Evolutionary conservation across 2,329 filamentous ascomycete species (phyloP), one percentile per base, ranked within the genome.

Genomic region (Exophiala sp.): DNA sequence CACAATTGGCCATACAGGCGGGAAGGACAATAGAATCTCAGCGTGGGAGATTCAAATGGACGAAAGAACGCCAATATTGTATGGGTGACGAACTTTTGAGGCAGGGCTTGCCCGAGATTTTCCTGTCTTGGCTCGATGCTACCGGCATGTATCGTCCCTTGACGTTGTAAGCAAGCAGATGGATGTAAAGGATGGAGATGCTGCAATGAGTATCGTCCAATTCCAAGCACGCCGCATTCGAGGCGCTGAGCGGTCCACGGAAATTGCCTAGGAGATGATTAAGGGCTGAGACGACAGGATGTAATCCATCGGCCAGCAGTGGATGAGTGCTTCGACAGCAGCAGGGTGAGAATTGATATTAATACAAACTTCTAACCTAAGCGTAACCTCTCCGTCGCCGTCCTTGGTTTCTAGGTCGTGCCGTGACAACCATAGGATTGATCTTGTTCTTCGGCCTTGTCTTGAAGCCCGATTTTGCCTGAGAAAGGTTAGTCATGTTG

Each of bases 361-460:
- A 44, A 24, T 55, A 55, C 53, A 55, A 8, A 33, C 5, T 45
- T 40, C 54, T 50, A 46, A 29, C 51, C 41, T 54, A 59, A 10
- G 50, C 54, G 36, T 60, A 57, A 38, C 57, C 57, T 53, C 54
- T 85, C 65, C 80, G 76, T 67, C 91, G 84, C 79, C 92, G 95
- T 73, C 92, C 92, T 74, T 95, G 87, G 77, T 96, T 97, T 66
- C 94, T 86, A 52, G 83, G 81, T 65, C 91, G 84, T 56, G 91
- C 82, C 60, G 87, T 83, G 44, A 97, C 90, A 60, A 99, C 88
- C 76, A 87, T 91, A 70, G 88, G 94, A 79, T 97, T 96, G 74
- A 87, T 75, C 71, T 96, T 96, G 74, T 86, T 82, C 78, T 88
- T 95, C 65, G 84, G 84, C 62, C 92, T 84, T 43, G 92, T 96